Percentiles rank a stretch among this genome's conserved stretches.
Conservation (phyloP, 1,284 basidiomycete genomes). For the Heterobasidion occidentale region DNA sequence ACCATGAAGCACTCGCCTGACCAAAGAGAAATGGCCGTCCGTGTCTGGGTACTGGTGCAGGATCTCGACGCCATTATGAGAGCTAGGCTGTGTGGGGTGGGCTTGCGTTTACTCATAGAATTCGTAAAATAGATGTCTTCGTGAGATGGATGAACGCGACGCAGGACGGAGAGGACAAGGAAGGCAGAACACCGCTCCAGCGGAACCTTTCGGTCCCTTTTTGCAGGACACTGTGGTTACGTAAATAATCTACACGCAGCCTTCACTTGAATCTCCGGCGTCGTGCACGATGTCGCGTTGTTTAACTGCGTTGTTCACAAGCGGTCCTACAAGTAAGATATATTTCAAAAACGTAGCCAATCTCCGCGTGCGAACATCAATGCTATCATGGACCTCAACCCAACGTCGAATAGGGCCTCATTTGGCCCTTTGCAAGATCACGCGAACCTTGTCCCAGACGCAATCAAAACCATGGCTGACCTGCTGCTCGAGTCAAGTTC, state of each 20-base stretch:
- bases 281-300: too few species aligned
- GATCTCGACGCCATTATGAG: conserved; percentile 16
- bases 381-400: too few species aligned
- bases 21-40: conserved; percentile 91
- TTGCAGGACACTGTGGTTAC: not conserved
- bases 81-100: conserved; percentile 5
- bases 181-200: not conserved
- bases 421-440: not conserved
- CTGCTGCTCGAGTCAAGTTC: not conserved
- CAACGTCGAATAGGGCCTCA: too few species aligned
- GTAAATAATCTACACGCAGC: too few species aligned
- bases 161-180: not conserved
- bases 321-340: too few species aligned
- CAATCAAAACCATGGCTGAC: not conserved
- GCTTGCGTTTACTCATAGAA: conserved; percentile 26
- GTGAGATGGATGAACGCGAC: not conserved
- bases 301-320: too few species aligned
- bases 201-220: not conserved
- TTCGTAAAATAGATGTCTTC: conserved; percentile 4
- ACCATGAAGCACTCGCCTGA: conserved; percentile 51
- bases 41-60: conserved; percentile 84
- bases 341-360: too few species aligned
- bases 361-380: too few species aligned
- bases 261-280: too few species aligned
- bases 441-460: conserved; percentile 1